These are phyloP conservation scores for Nicotiana undulata DNA, from an alignment of 257 asterid genomes.

Conservation along the genomic window DNA sequence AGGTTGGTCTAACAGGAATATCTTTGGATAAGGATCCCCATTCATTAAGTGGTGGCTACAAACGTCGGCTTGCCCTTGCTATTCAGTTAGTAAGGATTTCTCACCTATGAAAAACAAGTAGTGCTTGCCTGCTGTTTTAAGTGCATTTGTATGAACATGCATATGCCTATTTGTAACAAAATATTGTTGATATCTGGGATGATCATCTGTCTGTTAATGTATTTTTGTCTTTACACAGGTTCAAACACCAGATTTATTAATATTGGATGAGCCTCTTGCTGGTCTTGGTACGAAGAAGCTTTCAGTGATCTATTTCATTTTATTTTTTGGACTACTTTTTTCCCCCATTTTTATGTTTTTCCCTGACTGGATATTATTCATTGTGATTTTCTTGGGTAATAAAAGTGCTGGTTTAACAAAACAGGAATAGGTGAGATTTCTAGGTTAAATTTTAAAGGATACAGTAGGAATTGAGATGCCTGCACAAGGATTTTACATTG, in stretches of 20 bases:
- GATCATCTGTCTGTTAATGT: slow-evolving; percentile 19
- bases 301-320: slow-evolving; percentile 11
- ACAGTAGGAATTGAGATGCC: neutral
- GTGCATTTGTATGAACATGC: neutral
- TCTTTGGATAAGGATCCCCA: slow-evolving; percentile 78
- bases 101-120: slow-evolving; percentile 11
- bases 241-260: slow-evolving; percentile 73
- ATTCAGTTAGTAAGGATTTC: slow-evolving; percentile 65
- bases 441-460: neutral
- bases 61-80: slow-evolving; percentile 92
- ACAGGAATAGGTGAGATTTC: neutral
- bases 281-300: slow-evolving; percentile 69
- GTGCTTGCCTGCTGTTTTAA: neutral
- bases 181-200: slow-evolving; percentile 3
- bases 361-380: neutral
- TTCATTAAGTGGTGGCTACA: slow-evolving; percentile 90
- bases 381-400: no score
- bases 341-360: neutral
- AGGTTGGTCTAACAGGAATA: slow-evolving; percentile 75
- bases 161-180: neutral
- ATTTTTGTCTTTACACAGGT: slow-evolving; percentile 44
- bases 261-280: slow-evolving; percentile 98
- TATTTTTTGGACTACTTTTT: neutral
- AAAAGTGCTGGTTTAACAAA: neutral
- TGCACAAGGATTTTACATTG: neutral